Conservation (phyloP, 1,284 basidiomycete genomes). For the Neonothopanus nambi region DNA sequence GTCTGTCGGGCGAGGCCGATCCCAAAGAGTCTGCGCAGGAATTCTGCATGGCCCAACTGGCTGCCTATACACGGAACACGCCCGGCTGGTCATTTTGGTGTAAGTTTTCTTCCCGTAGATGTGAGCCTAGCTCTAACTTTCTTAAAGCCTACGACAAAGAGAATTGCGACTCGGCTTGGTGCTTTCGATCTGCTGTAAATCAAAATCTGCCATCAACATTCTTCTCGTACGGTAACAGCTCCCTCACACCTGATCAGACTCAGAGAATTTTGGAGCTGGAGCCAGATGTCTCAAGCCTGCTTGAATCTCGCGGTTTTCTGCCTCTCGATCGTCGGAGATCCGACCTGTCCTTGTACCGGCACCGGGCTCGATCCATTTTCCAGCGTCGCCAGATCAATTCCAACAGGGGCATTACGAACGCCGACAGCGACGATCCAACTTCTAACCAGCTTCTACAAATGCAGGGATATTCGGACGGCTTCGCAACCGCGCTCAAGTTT, state of each 20-base stretch:
- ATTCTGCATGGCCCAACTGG: slow-evolving; percentile 67
- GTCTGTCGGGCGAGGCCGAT: slow-evolving; percentile 50
- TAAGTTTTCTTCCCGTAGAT: slow-evolving; percentile 33
- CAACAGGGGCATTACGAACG: background rate
- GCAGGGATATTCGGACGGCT: slow-evolving; percentile 65
- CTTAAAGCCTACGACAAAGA: slow-evolving; percentile 60
- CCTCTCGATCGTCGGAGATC: background rate
- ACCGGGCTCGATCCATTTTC: slow-evolving; percentile 3
- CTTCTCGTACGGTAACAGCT: slow-evolving; percentile 46
- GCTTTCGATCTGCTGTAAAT: slow-evolving; percentile 62
- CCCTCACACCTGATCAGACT: slow-evolving; percentile 6
- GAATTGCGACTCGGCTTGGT: slow-evolving; percentile 66
- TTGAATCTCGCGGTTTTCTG: background rate
- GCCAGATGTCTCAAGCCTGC: slow-evolving; percentile 9
- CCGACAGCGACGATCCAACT: slow-evolving; percentile 21
- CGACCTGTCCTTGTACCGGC: background rate
- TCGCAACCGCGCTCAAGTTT: slow-evolving; percentile 61
- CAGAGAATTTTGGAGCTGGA: slow-evolving; percentile 10
- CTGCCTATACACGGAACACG: slow-evolving; percentile 57
- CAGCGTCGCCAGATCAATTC: slow-evolving; percentile 4
- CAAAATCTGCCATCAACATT: slow-evolving; percentile 57
- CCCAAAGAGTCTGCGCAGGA: slow-evolving; percentile 44
- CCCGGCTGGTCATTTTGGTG: slow-evolving; percentile 80
- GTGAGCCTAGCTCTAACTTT: slow-evolving; percentile 2
- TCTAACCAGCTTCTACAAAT: slow-evolving; percentile 27